These are phyloP conservation scores for Stachybotrys echinatus DNA, from an alignment of 2,329 filamentous ascomycete species.

Conservation along the genomic window DNA sequence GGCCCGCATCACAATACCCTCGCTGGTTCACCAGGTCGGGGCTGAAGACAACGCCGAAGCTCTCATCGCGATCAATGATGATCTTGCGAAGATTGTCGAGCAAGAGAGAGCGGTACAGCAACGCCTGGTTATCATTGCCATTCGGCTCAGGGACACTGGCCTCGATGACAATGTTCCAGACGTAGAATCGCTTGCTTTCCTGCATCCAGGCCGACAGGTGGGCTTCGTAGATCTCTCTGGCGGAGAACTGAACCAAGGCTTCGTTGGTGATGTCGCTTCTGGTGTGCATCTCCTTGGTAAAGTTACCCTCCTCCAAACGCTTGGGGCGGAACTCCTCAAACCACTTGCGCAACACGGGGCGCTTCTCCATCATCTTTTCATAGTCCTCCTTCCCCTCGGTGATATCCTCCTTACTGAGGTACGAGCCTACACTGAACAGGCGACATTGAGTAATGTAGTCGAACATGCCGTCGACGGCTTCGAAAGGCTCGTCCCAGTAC, in stretches of 20 bases:
- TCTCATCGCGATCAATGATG: constrained; percentile 37
- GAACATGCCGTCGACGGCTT: constrained; percentile 50
- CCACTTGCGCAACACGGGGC: constrained; percentile 56
- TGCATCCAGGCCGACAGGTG: constrained; percentile 7
- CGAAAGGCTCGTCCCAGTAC: constrained; percentile 52
- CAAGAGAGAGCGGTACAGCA: constrained; percentile 25
- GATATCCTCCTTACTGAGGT: constrained; percentile 49
- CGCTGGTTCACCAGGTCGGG: constrained; percentile 23
- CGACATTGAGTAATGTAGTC: constrained; percentile 53
- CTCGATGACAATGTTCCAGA: constrained; percentile 44
- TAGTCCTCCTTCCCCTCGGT: too few relatives aligned
- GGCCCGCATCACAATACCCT: constrained; percentile 38
- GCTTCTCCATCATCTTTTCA: constrained; percentile 46
- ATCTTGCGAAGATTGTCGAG: constrained; percentile 42
- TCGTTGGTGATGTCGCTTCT: background rate
- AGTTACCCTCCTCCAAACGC: constrained; percentile 24
- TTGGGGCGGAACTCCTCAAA: constrained; percentile 57
- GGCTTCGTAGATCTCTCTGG: background rate
- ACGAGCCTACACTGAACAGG: constrained; percentile 45
- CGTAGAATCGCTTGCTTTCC: constrained; percentile 31
- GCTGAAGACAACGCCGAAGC: constrained; percentile 27
- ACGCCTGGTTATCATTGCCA: constrained; percentile 14
- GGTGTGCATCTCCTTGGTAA: background rate
- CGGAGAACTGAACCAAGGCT: background rate
- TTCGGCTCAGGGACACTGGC: constrained; percentile 21